Evolutionary conservation across 768 basidiomycete species (phyloP).

Genomic region (Phallus indusiatus): DNA sequence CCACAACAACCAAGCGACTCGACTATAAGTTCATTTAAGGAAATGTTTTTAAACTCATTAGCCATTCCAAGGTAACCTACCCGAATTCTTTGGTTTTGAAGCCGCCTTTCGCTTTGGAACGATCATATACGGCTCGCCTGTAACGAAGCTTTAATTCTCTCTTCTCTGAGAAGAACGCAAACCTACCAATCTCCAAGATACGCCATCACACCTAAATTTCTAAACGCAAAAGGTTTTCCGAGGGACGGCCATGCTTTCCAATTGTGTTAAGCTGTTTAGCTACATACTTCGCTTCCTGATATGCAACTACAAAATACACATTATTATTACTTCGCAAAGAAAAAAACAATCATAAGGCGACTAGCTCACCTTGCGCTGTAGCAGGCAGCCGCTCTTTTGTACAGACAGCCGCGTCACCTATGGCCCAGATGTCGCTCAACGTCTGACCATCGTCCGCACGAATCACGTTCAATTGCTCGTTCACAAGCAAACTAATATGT

Average conservation of each 20-base stretch:
- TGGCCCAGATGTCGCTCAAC: conserved; percentile 66
- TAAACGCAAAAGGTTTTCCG: conserved; percentile 54
- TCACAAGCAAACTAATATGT: conserved; percentile 32
- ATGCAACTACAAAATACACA: conserved; percentile 47
- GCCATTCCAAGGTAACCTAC: conserved; percentile 8
- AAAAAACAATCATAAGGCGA: conserved; percentile 10
- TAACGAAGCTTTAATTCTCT: neutral
- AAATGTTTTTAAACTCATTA: neutral
- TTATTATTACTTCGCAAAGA: neutral
- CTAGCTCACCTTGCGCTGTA: conserved; percentile 62
- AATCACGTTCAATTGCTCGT: conserved; percentile 54
- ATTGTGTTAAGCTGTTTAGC: conserved; percentile 57
- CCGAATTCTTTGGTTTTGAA: conserved; percentile 48
- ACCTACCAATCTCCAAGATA: conserved; percentile 70
- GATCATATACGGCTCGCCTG: conserved; percentile 71
- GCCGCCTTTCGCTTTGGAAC: conserved; percentile 39
- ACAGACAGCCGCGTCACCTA: conserved; percentile 69
- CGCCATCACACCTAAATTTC: conserved; percentile 66
- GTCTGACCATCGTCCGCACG: conserved; percentile 39
- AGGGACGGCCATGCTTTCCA: conserved; percentile 27
- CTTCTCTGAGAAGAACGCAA: neutral
- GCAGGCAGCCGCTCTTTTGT: conserved; percentile 52
- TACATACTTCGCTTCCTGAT: conserved; percentile 66
- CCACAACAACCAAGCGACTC: conserved; percentile 73
- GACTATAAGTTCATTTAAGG: conserved; percentile 12